These are phyloP conservation scores for Trichoderma orchidacearum DNA, from an alignment of 495 filamentous ascomycete species.

Conservation along the genomic window DNA sequence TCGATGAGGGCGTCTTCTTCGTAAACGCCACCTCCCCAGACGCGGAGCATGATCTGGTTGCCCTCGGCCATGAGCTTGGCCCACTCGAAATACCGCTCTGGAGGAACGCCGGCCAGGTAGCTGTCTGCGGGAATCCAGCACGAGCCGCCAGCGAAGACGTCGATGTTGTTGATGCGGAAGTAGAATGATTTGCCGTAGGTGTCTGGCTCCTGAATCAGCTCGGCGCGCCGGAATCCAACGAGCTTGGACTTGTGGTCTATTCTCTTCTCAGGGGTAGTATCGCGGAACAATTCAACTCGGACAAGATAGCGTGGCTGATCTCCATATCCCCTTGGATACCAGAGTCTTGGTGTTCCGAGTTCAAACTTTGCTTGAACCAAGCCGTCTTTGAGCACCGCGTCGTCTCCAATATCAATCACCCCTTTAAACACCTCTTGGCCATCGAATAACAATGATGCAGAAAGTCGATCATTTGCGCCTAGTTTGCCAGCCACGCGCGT, in stretches of 20 bases:
- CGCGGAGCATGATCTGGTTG: slow-evolving; percentile 46
- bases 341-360: slow-evolving; percentile 41
- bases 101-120: slow-evolving; percentile 40
- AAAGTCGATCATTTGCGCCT: not conserved
- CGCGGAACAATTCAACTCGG: slow-evolving; percentile 24
- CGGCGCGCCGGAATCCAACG: slow-evolving; percentile 49
- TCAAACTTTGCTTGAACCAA: slow-evolving; percentile 26
- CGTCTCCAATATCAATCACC: slow-evolving; percentile 11
- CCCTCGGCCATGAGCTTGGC: slow-evolving; percentile 46
- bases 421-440: not conserved
- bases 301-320: slow-evolving; percentile 47
- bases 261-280: slow-evolving; percentile 9
- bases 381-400: slow-evolving; percentile 8
- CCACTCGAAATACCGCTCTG: slow-evolving; percentile 49
- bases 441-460: not conserved
- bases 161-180: slow-evolving; percentile 58
- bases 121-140: slow-evolving; percentile 70
- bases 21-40: slow-evolving; percentile 73
- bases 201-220: slow-evolving; percentile 46
- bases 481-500: not conserved
- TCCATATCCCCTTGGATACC: slow-evolving; percentile 61
- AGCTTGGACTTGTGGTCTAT: slow-evolving; percentile 27
- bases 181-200: slow-evolving; percentile 52
- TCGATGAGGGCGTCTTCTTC: slow-evolving; percentile 63
- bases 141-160: slow-evolving; percentile 57